Evolutionary conservation across 2,329 filamentous ascomycete genomes (phyloP).

Genomic region (Ophiocordyceps unilateralis): DNA sequence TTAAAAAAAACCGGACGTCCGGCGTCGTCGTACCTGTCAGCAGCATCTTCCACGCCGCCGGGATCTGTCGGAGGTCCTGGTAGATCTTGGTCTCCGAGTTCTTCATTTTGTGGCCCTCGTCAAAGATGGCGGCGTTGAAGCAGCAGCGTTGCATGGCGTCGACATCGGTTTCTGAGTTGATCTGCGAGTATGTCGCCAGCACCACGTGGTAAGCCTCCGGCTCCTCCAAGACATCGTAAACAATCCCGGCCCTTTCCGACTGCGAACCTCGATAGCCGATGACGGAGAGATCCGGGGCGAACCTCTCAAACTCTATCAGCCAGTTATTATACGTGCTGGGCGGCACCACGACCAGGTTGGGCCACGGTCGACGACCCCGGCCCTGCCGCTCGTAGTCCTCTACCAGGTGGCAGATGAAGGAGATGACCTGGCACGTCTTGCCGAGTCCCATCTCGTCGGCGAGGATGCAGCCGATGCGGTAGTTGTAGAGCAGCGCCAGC

Average conservation of each 20-base stretch:
- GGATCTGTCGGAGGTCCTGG: conserved; percentile 59
- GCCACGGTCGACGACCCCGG: conserved; percentile 30
- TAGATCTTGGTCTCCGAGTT: conserved; percentile 75
- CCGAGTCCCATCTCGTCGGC: conserved; percentile 96
- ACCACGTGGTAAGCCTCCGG: conserved; percentile 47
- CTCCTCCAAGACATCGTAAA: conserved; percentile 44
- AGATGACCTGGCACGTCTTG: conserved; percentile 94
- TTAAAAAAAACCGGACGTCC: too few relatives aligned
- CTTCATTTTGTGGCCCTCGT: conserved; percentile 88
- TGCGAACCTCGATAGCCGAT: conserved; percentile 54
- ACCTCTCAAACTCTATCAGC: conserved; percentile 76
- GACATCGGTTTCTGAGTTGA: conserved; percentile 32
- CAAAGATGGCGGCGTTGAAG: conserved; percentile 53
- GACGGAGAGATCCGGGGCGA: conserved; percentile 62
- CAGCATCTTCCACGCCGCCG: conserved; percentile 67
- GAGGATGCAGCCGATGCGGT: conserved; percentile 71
- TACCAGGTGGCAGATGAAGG: conserved; percentile 70
- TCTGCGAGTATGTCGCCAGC: conserved; percentile 43
- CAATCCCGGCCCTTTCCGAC: conserved; percentile 48
- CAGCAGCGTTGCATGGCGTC: conserved; percentile 29
- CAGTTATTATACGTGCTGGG: conserved; percentile 93
- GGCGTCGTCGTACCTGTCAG: conserved; percentile 27
- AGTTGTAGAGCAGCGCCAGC: conserved; percentile 69
- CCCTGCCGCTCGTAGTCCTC: conserved; percentile 33
- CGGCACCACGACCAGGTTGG: conserved; percentile 77